phyloP scores from a whole-genome alignment of 768 basidiomycete genomes.

The Pleurotus giganteus region DNA sequence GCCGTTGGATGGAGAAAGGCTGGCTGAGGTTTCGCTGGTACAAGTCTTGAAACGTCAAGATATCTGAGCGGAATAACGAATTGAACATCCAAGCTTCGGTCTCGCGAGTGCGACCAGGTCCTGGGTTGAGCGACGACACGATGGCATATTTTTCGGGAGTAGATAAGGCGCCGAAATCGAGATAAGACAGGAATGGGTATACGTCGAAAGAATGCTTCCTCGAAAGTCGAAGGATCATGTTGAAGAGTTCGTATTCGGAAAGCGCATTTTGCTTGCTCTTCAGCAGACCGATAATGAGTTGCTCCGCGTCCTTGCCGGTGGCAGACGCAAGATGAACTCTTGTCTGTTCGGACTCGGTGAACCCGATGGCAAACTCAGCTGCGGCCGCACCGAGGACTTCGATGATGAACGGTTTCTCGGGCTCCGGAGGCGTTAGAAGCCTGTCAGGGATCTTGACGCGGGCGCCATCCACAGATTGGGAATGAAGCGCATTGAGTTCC shows the following conservation, averaged over 20 bases:
- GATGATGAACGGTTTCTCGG: slow-evolving; percentile 45
- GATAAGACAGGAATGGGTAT: slow-evolving; percentile 42
- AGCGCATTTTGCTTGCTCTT: slow-evolving; percentile 49
- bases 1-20: slow-evolving; percentile 55
- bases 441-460: slow-evolving; percentile 57
- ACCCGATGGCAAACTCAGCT: slow-evolving; percentile 41
- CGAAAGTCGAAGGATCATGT: slow-evolving; percentile 44
- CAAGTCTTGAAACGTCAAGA: slow-evolving; percentile 49
- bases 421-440: slow-evolving; percentile 48
- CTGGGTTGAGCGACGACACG: slow-evolving; percentile 37
- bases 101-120: slow-evolving; percentile 18
- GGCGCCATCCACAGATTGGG: slow-evolving; percentile 67
- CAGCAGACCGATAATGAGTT: slow-evolving; percentile 44
- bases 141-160: slow-evolving; percentile 53
- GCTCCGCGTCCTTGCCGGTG: slow-evolving; percentile 35
- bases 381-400: slow-evolving; percentile 50
- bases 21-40: slow-evolving; percentile 47
- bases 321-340: slow-evolving; percentile 21
- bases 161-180: slow-evolving; percentile 57
- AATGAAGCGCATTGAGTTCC: slow-evolving; percentile 69
- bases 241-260: slow-evolving; percentile 62
- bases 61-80: slow-evolving; percentile 59
- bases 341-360: slow-evolving; percentile 27
- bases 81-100: slow-evolving; percentile 60
- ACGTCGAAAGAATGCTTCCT: slow-evolving; percentile 43